Evolutionary conservation across 345 rosid species (phyloP), one percentile per base, ranked within the genome.

Genomic region (Citrus maxima): DNA sequence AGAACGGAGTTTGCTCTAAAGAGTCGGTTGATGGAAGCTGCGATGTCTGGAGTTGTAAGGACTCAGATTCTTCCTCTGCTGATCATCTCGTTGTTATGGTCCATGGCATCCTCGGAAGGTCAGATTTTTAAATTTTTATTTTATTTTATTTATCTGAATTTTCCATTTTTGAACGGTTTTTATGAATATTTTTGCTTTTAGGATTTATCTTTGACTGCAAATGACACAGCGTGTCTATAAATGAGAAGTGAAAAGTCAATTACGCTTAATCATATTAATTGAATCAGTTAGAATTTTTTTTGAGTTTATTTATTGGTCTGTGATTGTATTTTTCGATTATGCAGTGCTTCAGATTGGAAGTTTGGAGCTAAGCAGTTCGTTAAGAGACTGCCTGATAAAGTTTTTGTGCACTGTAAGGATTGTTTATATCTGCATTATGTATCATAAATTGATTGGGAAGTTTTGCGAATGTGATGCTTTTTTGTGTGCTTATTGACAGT

Each of bases 81-180:
- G 97, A 97, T 87, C 99, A 97, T 83, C 98, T 97, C 73, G 97
- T 97, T 27, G 83, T 97, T 80, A 90, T 93, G 99, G 95, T 93
- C 82, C 96, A 97, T 78, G 99, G 98, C 13, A 97, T 97, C 71
- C 89, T 94, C n/a, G 99, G 99, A 79, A 92, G 98, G 99, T 93
- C 77, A 38, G 71, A 16, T 28, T 34, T 66, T 6, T 30, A 30
- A 22, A 35, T 7, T 27, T 2, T 40, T 42, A n/a, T 63, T 3
- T 10, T 27, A 7, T 71, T 71, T 66, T 21, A n/a, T 51, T 30
- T 8, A 56, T 10, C 27, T 63, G 9, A 35, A 37, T 74, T 72
- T 49, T 25, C 25, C 8, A 25, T 76, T 54, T 24, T 35, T 56
- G 19, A n/a, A 10, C 10, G n/a, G 68, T 67, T 77, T 37, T 63